These are phyloP conservation scores for Coriaria nepalensis DNA, from an alignment of 306 rosid genomes.

Conservation along the genomic window DNA sequence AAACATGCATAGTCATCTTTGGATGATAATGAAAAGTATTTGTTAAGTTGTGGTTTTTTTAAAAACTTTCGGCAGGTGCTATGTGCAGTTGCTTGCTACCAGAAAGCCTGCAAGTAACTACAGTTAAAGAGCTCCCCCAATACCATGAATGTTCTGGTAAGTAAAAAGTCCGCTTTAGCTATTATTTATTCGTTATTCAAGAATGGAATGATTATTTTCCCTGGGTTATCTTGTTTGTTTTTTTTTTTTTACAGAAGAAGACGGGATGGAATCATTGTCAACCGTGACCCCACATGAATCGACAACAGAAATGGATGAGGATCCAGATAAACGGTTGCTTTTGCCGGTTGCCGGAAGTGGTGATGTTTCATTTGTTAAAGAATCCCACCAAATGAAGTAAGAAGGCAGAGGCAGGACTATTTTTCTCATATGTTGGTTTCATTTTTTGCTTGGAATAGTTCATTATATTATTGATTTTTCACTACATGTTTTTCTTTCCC, in stretches of 20 bases:
- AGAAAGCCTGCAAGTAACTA: conserved; percentile 73
- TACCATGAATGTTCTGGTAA: conserved; percentile 61
- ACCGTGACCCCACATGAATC: conserved; percentile 31
- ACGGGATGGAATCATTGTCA: conserved; percentile 37
- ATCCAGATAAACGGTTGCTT: conserved; percentile 57
- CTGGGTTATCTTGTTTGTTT: conserved; percentile 9
- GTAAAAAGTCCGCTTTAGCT: conserved; percentile 7
- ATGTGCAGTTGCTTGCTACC: conserved; percentile 92
- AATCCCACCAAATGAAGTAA: conserved; percentile 24
- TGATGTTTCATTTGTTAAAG: conserved; percentile 47
- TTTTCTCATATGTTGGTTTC: background rate
- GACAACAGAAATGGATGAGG: conserved; percentile 36
- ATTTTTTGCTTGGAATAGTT: background rate
- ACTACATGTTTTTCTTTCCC: no score
- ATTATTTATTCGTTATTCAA: background rate
- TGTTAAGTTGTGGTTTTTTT: conserved; percentile 13
- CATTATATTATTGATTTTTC: no score
- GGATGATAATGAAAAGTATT: conserved; percentile 7
- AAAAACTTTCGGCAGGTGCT: conserved; percentile 47
- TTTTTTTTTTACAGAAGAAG: conserved; percentile 44
- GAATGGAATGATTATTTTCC: background rate
- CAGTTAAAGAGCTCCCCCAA: conserved; percentile 74
- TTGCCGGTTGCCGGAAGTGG: conserved; percentile 21
- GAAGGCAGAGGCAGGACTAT: background rate
- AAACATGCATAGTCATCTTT: background rate